Percentiles rank a stretch among this genome's conserved stretches.
Evolutionary conservation across 306 rosid genomes (phyloP).

Genomic region (Hippophae tibetana): DNA sequence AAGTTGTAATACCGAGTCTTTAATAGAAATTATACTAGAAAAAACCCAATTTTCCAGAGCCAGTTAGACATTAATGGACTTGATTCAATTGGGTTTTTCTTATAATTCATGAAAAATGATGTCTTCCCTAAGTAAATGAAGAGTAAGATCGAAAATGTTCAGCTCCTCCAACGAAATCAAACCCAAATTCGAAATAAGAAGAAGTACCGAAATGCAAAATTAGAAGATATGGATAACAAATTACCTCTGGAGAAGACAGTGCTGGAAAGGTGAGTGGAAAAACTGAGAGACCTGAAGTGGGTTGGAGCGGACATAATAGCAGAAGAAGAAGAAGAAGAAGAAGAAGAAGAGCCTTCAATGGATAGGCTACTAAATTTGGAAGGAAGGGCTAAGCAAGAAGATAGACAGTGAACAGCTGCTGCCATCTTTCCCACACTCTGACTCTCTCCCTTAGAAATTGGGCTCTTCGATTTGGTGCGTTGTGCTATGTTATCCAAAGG

Average conservation of each 20-base stretch:
- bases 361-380: conserved; percentile 53
- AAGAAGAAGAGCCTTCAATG: conserved; percentile 20
- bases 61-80: no score
- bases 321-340: conserved; percentile 13
- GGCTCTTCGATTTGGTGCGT: not conserved
- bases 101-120: no score
- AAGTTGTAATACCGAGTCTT: not conserved
- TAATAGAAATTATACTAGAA: no score
- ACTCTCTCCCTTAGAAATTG: not conserved
- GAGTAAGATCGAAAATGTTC: no score
- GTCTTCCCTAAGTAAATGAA: no score
- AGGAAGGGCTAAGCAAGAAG: conserved; percentile 59
- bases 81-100: no score
- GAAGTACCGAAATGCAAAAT: not conserved
- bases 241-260: conserved; percentile 44
- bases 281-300: conserved; percentile 40
- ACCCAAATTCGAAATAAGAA: not conserved
- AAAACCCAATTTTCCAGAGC: no score
- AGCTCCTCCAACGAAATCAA: conserved; percentile 7
- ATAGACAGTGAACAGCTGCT: conserved; percentile 29
- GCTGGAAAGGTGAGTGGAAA: conserved; percentile 51
- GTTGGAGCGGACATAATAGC: conserved; percentile 22
- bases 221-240: not conserved
- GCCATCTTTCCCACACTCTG: conserved; percentile 31
- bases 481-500: conserved; percentile 7